Base-by-base conservation (phyloP, 352 stramenopile genomes). In the Phytophthora tentaculata region DNA sequence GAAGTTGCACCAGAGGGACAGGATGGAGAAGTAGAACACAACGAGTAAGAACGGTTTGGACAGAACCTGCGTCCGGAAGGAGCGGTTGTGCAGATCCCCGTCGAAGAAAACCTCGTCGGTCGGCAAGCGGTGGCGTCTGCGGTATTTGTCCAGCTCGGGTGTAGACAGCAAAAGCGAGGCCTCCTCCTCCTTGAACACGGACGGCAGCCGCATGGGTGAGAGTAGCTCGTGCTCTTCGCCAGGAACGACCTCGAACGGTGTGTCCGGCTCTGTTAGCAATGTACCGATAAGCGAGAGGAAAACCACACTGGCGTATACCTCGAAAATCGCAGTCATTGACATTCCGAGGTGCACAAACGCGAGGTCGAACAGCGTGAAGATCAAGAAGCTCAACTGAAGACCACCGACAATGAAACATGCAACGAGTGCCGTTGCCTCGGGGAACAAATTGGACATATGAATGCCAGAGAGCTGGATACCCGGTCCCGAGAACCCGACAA, bases 1-100 rank as follows among this genome's bases (percentile, higher is more conserved):
- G 64, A 94, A 94, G 62, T 96, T 95, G 59, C 84, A 92, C 71
- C 82, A 94, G 47, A 96, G 85, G n/a, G 76, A 81, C 41, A 82
- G 69, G 35, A 94, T 76, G 0, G 85, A 76, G 57, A 96, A 95
- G 65, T 91, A 88, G 44, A 89, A 73, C n/a, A 76, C 70, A 28
- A 92, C 81, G 26, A 91, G 73, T 53, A 94, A 22, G 71, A 93
- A 96, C 54, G 80, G 74, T 39, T 71, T 77, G 41, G 81, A 94
- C 20, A 75, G 59, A 41, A 92, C 69, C 50, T 95, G 82, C 22
- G 76, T 81, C 28, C 66, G 56, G 71, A 96, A 91, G 45, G 84
- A 94, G 24, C 79, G 77, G 43, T 73, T 75, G 71, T 77, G 74
- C 44, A 87, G 59, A 29, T 80, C 64, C 28, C 79, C 72, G 55